These are phyloP conservation scores for Thinopyrum elongatum DNA, from an alignment of 176 grass and related monocot genomes.

Conservation along the genomic window DNA sequence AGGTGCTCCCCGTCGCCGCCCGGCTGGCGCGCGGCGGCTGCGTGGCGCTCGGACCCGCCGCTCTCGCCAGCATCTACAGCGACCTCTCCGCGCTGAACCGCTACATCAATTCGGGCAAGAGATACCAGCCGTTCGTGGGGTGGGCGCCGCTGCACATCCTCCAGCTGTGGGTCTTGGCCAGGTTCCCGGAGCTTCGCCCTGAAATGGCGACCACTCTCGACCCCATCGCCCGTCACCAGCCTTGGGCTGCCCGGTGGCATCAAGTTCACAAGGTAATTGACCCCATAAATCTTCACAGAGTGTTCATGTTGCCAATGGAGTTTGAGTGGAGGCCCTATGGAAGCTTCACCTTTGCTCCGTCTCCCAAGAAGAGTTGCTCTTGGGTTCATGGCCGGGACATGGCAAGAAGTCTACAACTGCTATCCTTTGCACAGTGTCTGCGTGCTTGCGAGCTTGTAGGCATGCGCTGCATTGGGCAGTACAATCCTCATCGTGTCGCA, in stretches of 20 bases:
- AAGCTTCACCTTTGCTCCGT: slow-evolving; percentile 1
- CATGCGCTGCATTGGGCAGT: slow-evolving; percentile 72
- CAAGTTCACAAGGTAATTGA: slow-evolving; percentile 56
- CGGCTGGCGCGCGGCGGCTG: slow-evolving; percentile 57
- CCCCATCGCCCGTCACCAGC: slow-evolving; percentile 18
- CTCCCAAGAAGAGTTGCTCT: slow-evolving; percentile 20
- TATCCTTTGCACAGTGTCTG: slow-evolving; percentile 61
- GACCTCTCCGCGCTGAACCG: slow-evolving; percentile 37
- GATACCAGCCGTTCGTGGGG: slow-evolving; percentile 13
- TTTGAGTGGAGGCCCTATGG: slow-evolving; percentile 67
- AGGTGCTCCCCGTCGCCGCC: slow-evolving; percentile 59
- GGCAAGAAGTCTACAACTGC: slow-evolving; percentile 40
- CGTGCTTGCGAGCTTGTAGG: slow-evolving; percentile 73
- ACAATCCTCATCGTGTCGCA: slow-evolving; percentile 81
- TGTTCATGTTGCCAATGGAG: slow-evolving; percentile 19
- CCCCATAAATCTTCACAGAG: neutral
- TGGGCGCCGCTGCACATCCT: slow-evolving; percentile 76
- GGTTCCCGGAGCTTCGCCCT: slow-evolving; percentile 57
- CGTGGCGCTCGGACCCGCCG: slow-evolving; percentile 68
- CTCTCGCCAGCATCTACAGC: slow-evolving; percentile 74
- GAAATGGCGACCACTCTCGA: neutral
- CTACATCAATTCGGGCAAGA: slow-evolving; percentile 1
- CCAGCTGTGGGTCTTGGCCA: slow-evolving; percentile 84
- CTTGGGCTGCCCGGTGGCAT: slow-evolving; percentile 69
- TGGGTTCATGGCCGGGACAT: slow-evolving; percentile 54